phyloP scores from a whole-genome alignment of 2,329 filamentous ascomycete species.

The Pestalotiopsis fici region DNA sequence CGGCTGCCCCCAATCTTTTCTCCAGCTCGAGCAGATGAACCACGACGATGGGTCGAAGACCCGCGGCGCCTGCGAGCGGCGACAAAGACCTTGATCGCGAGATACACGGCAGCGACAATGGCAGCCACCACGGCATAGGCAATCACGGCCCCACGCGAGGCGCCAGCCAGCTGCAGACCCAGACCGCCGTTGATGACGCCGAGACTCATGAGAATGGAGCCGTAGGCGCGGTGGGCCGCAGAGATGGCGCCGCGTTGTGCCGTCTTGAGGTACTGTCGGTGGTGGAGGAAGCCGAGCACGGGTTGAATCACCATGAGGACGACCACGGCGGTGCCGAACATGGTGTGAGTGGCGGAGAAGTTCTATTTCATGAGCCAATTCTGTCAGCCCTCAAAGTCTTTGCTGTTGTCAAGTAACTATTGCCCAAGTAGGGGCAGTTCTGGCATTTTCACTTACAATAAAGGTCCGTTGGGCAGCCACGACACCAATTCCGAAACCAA shows the following conservation, averaged over 20 bases:
- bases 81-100: conserved; percentile 28
- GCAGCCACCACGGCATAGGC: conserved; percentile 59
- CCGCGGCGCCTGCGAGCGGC: neutral
- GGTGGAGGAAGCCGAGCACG: conserved; percentile 58
- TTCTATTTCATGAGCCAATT: conserved; percentile 39
- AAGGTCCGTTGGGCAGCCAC: conserved; percentile 36
- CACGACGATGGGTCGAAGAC: neutral
- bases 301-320: conserved; percentile 59
- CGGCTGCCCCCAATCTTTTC: neutral
- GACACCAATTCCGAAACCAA: conserved; percentile 55
- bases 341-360: conserved; percentile 53
- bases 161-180: conserved; percentile 52
- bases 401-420: neutral
- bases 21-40: neutral
- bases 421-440: neutral
- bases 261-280: conserved; percentile 51
- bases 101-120: conserved; percentile 48
- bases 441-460: conserved; percentile 22
- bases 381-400: neutral
- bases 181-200: conserved; percentile 66
- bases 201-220: conserved; percentile 56
- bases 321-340: conserved; percentile 57
- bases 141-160: conserved; percentile 42
- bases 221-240: conserved; percentile 64
- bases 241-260: conserved; percentile 51